Evolutionary conservation across 768 basidiomycete genomes (phyloP).

Genomic region (Trametes punicea): DNA sequence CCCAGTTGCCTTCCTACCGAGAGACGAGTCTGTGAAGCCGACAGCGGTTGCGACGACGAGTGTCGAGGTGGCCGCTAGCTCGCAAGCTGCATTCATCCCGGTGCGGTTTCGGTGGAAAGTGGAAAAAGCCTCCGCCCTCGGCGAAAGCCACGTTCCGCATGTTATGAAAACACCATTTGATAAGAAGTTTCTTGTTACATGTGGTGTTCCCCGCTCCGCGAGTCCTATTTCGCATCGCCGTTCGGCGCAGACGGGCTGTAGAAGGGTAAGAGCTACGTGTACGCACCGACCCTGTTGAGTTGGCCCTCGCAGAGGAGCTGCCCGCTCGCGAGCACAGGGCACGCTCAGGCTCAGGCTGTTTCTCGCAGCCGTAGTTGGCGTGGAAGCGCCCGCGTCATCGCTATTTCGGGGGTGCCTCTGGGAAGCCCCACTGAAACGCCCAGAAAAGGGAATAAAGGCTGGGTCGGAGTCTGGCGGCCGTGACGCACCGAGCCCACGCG

Average conservation of each 20-base stretch:
- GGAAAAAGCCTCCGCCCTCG: neutral
- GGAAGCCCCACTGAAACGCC: conserved; percentile 14
- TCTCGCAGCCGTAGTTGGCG: neutral
- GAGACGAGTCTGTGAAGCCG: neutral
- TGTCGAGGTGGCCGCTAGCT: neutral
- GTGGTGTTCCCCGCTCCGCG: neutral
- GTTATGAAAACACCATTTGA: no score
- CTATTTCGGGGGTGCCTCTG: neutral
- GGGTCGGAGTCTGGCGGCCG: conserved; percentile 3
- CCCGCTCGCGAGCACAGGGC: no score
- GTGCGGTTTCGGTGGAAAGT: neutral
- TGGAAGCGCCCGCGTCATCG: neutral
- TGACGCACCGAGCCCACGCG: conserved; percentile 9
- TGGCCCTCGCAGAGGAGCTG: neutral
- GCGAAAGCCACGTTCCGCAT: no score
- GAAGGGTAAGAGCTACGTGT: no score
- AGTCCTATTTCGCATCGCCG: neutral
- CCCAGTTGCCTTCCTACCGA: neutral
- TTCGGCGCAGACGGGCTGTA: neutral
- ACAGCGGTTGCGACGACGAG: neutral
- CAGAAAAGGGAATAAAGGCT: conserved; percentile 9
- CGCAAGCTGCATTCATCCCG: neutral
- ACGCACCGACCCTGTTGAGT: no score
- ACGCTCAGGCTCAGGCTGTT: no score
- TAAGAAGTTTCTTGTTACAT: neutral